Percentiles rank a stretch among this genome's conserved stretches.
These are phyloP conservation scores for Geotrichum ghanense DNA, from an alignment of 805 yeast genomes.

Conservation along the genomic window DNA sequence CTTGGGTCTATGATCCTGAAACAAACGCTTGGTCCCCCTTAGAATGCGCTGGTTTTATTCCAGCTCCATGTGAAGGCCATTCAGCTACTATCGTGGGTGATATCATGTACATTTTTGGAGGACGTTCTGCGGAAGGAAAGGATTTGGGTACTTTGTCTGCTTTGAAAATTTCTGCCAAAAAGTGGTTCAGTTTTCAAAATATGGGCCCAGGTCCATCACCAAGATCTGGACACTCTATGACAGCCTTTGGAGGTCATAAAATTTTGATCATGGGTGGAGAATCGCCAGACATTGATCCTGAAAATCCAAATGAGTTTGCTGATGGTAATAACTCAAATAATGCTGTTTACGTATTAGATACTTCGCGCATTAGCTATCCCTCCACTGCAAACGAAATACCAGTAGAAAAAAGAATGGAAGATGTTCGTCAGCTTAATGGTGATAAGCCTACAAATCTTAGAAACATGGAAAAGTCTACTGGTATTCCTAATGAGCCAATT, in stretches of 20 bases:
- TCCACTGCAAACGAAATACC: background rate
- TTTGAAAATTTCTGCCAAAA: conserved; percentile 56
- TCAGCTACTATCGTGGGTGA: conserved; percentile 72
- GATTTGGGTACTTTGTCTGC: conserved; percentile 57
- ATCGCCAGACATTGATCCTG: conserved; percentile 29
- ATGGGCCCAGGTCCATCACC: conserved; percentile 56
- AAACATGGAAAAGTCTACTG: background rate
- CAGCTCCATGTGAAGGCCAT: conserved; percentile 87
- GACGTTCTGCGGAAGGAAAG: conserved; percentile 64
- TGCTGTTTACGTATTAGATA: conserved; percentile 48
- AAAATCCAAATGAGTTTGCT: conserved; percentile 24
- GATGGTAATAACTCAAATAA: conserved; percentile 33
- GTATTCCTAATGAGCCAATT: background rate
- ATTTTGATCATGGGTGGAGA: conserved; percentile 89
- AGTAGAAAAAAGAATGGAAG: background rate
- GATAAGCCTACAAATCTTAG: background rate
- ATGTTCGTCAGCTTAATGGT: too few relatives aligned
- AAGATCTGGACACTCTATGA: conserved; percentile 84
- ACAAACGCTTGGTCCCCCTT: conserved; percentile 59
- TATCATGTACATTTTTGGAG: conserved; percentile 78
- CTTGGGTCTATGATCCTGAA: conserved; percentile 70
- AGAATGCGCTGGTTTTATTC: conserved; percentile 58
- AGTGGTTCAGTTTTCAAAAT: conserved; percentile 61
- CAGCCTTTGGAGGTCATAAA: conserved; percentile 57
- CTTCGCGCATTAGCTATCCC: conserved; percentile 34